phyloP scores from a whole-genome alignment of 345 rosid species.

The Ceriops decandra region DNA sequence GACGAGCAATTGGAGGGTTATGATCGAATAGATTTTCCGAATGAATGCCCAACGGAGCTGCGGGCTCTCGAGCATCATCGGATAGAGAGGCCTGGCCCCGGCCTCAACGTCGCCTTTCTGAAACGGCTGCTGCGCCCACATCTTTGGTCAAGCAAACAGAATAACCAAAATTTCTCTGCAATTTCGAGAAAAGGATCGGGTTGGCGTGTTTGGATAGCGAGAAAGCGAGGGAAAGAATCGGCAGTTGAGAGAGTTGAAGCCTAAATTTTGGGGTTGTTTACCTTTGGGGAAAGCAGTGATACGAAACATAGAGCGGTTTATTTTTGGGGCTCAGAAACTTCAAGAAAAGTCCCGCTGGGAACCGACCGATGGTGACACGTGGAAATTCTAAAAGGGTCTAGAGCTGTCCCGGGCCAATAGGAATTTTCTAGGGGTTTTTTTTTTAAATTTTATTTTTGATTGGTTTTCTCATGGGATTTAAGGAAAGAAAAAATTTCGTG shows the following conservation, averaged over 20 bases:
- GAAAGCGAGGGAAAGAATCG: neutral
- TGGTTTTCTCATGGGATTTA: no score
- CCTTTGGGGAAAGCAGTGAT: neutral
- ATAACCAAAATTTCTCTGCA: neutral
- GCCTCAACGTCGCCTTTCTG: conserved; percentile 4
- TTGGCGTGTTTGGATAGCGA: neutral
- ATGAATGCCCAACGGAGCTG: conserved; percentile 18
- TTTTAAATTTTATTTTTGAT: no score
- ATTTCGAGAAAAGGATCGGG: neutral
- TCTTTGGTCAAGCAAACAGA: neutral
- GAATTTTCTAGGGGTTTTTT: neutral
- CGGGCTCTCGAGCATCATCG: conserved; percentile 15
- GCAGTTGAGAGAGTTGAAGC: neutral
- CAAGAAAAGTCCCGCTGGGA: neutral
- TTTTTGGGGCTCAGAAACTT: neutral
- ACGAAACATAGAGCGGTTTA: neutral
- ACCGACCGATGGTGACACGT: neutral
- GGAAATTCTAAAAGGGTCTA: neutral
- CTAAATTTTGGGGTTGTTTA: no score
- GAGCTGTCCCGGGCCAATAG: neutral
- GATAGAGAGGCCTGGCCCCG: conserved; percentile 11
- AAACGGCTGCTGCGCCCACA: neutral
- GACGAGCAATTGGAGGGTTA: conserved; percentile 13
- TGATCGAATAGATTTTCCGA: conserved; percentile 14
- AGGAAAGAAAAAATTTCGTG: no score